phyloP scores from a whole-genome alignment of 148 eudicot genomes.

The Silene conica region DNA sequence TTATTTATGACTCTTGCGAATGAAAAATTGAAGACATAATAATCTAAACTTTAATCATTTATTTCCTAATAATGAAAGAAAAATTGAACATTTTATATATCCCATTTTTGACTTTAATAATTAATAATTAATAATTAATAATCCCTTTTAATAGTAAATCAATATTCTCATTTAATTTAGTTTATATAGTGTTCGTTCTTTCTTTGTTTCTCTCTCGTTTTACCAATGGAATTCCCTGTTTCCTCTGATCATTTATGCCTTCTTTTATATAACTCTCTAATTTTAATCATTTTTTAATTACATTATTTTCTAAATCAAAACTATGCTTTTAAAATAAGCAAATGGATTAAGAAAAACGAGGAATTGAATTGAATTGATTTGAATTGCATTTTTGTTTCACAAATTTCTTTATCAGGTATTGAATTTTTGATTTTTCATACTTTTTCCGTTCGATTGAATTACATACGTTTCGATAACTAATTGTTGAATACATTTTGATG shows the following conservation, averaged over 20 bases:
- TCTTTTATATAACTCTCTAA: background rate
- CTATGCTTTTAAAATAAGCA: background rate
- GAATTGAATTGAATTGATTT: conserved; percentile 3
- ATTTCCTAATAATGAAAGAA: too few species aligned
- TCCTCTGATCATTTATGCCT: background rate
- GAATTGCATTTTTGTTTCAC: conserved; percentile 27
- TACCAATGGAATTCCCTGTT: background rate
- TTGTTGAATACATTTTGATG: background rate
- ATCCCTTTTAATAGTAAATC: background rate
- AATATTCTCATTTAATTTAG: background rate
- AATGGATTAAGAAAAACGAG: background rate
- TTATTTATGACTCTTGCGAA: too few species aligned
- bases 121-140: too few species aligned
- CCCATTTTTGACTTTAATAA: background rate
- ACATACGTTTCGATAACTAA: too few species aligned
- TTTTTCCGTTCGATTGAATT: too few species aligned
- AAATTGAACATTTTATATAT: too few species aligned
- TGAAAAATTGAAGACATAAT: too few species aligned
- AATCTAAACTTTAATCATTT: too few species aligned
- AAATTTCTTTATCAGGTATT: conserved; percentile 22
- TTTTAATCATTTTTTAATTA: background rate
- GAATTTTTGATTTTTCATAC: background rate
- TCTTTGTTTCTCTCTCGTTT: too few species aligned
- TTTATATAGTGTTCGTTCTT: background rate
- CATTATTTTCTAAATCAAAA: background rate